Evolutionary conservation across 352 stramenopile species (phyloP).

Genomic region (Pythium apleroticum): DNA sequence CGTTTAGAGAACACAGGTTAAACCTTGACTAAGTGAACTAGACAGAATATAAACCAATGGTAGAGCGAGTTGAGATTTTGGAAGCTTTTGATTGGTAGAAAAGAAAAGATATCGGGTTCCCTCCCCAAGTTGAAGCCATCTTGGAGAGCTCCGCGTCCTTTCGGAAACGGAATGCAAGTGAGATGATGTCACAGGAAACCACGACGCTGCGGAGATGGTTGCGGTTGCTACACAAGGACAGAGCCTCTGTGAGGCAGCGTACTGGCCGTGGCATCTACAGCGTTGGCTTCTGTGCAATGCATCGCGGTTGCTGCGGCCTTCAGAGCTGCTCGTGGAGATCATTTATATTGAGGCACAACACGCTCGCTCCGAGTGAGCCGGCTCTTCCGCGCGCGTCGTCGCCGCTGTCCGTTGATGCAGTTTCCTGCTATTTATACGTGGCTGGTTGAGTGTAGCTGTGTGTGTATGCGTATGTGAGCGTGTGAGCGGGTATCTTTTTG

Average conservation of each 20-base stretch:
- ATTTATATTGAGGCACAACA: background rate
- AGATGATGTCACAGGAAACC: conserved; percentile 5
- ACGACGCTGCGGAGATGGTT: background rate
- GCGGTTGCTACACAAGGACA: background rate
- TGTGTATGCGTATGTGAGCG: no score
- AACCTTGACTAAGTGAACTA: conserved; percentile 5
- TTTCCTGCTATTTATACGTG: conserved; percentile 8
- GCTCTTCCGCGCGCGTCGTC: background rate
- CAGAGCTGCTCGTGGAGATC: background rate
- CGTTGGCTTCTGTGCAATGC: background rate
- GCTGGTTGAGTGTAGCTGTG: background rate
- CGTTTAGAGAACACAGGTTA: background rate
- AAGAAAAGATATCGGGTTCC: conserved; percentile 8
- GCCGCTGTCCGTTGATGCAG: conserved; percentile 4
- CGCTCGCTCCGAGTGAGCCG: background rate
- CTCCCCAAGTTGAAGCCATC: conserved; percentile 16
- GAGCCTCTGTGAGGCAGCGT: background rate
- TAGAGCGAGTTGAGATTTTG: background rate
- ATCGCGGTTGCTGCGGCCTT: background rate
- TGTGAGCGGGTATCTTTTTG: background rate
- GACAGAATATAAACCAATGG: conserved; percentile 11
- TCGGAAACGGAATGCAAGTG: background rate
- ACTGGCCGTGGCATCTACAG: background rate
- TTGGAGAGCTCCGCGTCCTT: background rate
- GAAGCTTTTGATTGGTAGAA: conserved; percentile 11